Percentiles rank a stretch among this genome's conserved stretches.
Evolutionary conservation across 2,329 filamentous ascomycete species (phyloP).

Genomic region (Ophiosphaerella korrae): DNA sequence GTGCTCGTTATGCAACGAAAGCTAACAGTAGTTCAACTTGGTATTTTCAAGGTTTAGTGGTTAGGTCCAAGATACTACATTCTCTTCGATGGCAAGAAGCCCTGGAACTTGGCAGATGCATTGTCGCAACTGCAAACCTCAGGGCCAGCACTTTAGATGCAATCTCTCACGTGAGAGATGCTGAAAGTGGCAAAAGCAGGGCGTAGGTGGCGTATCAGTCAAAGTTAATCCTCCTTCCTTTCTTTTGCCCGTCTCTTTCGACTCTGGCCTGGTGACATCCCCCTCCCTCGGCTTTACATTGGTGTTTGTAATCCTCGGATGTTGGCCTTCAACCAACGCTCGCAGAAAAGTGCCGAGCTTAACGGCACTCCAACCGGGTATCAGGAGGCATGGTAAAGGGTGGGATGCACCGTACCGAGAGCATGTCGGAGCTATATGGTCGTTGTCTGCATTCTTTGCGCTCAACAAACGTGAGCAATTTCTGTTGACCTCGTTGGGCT

Average conservation of each 20-base stretch:
- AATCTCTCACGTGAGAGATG: too few species aligned
- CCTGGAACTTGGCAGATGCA: too few species aligned
- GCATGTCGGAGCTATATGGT: slow-evolving; percentile 23
- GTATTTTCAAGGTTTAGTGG: too few species aligned
- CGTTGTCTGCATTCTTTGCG: slow-evolving; percentile 3
- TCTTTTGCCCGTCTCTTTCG: background rate
- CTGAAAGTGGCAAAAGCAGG: too few species aligned
- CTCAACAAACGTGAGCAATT: slow-evolving; percentile 8
- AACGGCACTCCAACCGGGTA: slow-evolving; percentile 23
- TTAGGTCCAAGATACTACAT: too few species aligned
- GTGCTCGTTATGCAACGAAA: background rate
- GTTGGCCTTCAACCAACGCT: slow-evolving; percentile 16
- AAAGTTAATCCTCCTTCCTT: too few species aligned
- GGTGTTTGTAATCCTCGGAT: slow-evolving; percentile 26
- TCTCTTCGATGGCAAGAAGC: too few species aligned
- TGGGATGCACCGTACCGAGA: slow-evolving; percentile 25
- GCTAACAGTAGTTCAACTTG: too few species aligned
- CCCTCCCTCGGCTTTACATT: slow-evolving; percentile 1
- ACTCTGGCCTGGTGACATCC: background rate
- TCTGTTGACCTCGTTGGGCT: slow-evolving; percentile 36
- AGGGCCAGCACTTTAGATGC: too few species aligned
- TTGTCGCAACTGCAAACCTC: too few species aligned
- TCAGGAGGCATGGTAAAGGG: slow-evolving; percentile 5
- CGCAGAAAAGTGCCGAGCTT: slow-evolving; percentile 36
- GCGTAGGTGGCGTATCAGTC: too few species aligned